Percentiles rank a stretch among this genome's conserved stretches.
Conservation (phyloP, 1,139 yeast species). For the Candida sanyaensis region DNA sequence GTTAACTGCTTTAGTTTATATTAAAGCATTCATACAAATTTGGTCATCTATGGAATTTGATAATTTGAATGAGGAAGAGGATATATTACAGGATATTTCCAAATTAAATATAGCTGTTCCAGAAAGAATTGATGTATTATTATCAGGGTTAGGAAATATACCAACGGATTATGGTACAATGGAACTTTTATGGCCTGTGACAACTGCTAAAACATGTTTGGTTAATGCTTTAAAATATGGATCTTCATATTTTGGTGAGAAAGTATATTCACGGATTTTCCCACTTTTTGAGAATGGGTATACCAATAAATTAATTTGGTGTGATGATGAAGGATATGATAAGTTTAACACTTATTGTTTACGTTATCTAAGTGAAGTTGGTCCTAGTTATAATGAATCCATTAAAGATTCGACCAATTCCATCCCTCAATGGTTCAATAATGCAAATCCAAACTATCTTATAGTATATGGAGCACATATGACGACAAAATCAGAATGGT, state of each 20-base stretch:
- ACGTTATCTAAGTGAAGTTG: constrained; percentile 6
- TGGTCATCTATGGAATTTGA: constrained; percentile 6
- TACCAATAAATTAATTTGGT: constrained; percentile 5
- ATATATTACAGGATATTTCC: constrained; percentile 1
- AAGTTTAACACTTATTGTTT: constrained; percentile 4
- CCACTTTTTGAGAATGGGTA: constrained; percentile 8
- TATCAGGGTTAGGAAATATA: constrained; percentile 9
- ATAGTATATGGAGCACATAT: constrained; percentile 4
- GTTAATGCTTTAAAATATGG: constrained; percentile 11
- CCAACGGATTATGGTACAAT: constrained; percentile 4
- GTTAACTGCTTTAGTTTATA: constrained; percentile 4
- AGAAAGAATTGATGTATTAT: constrained; percentile 9
- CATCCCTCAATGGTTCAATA: constrained; percentile 4
- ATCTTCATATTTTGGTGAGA: constrained; percentile 8
- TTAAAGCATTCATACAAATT: constrained; percentile 8
- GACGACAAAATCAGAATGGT: constrained; percentile 4
- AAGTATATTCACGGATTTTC: constrained; percentile 6
- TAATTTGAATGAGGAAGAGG: not conserved
- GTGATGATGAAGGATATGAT: constrained; percentile 9
- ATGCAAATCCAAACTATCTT: constrained; percentile 4
- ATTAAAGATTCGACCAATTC: not conserved
- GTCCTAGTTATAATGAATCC: not conserved
- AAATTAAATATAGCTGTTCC: constrained; percentile 7
- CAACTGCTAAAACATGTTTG: constrained; percentile 7
- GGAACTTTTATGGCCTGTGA: constrained; percentile 8